Base-by-base conservation (phyloP, 1,284 basidiomycete genomes). In the Ceratobasidium sp. region DNA sequence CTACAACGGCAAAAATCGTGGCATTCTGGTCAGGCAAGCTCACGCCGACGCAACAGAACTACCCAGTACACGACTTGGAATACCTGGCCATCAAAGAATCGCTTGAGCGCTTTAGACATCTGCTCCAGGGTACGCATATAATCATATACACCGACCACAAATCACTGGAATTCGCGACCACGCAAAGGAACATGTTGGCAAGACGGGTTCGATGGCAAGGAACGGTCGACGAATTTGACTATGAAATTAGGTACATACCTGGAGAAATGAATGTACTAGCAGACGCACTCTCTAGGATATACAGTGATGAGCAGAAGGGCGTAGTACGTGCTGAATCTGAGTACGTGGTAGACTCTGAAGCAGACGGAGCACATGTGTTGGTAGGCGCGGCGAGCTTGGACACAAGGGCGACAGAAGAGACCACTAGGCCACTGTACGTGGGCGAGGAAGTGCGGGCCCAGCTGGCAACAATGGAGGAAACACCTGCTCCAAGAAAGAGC, bases 131-230 rank as follows among this genome's bases (percentile, higher is more conserved):
- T 69, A 21, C 23, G 0, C 26, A 32, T 11, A n/a, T 62, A 4
- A 5, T 14, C 4, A 38, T 58, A 79, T 82, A 43, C 79, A 6
- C 73, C 75, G 82, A 84, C 61, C 82, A 84, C 57, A 75, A 79
- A 41, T 78, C 77, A 0, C 77, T 84, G 0, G 77, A 79, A 30
- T 78, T 78, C 67, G 61, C 84, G 4, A 64, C 75, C 73, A 78
- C 76, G 0, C 82, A 83, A 69, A 78, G 77, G 62, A 78, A 80
- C 28, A 64, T 83, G 30, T 81, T 80, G 0, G 75, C 78, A 0
- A 64, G 78, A 16, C 82, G 81, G 75, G 76, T 75, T 9, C 72
- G 80, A n/a, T 83, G 84, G 85, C 6, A 84, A 23, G 80, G 81
- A 26, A 66, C 74, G 9, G 49, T 82, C 8, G 76, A 71, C 44